Evolutionary conservation across 345 rosid species (phyloP).

Genomic region (Citrus sp.): DNA sequence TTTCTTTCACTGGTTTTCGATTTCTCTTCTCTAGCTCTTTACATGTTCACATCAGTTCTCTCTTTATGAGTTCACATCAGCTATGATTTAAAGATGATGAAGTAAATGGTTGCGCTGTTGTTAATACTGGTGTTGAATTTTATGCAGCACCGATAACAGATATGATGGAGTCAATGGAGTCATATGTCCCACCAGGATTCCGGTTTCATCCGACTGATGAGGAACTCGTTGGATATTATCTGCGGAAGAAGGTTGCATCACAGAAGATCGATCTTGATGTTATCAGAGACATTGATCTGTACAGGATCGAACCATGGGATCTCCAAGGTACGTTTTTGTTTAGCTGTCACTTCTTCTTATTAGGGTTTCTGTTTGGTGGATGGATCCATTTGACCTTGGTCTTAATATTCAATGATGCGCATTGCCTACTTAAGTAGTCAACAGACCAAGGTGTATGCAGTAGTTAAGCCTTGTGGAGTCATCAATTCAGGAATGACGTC

Average conservation of each 20-base stretch:
- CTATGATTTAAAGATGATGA: conserved; percentile 34
- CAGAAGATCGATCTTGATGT: conserved; percentile 98
- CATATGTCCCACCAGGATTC: conserved; percentile 96
- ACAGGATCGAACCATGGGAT: conserved; percentile 99
- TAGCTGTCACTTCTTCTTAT: background rate
- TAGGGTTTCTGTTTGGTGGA: background rate
- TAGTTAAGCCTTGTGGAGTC: too few relatives aligned
- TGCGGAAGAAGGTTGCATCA: conserved; percentile 90
- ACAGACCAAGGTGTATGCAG: background rate
- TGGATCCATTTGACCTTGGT: background rate
- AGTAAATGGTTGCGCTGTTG: conserved; percentile 11
- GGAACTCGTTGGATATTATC: conserved; percentile 95
- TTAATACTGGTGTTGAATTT: conserved; percentile 38
- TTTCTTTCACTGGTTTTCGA: background rate
- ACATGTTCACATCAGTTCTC: background rate
- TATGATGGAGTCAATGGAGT: conserved; percentile 81
- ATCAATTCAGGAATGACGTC: too few relatives aligned
- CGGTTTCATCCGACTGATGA: conserved; percentile 97
- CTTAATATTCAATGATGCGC: background rate
- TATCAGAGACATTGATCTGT: conserved; percentile 92
- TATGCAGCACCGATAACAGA: conserved; percentile 31
- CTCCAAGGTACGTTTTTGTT: conserved; percentile 59
- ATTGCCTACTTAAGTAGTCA: background rate
- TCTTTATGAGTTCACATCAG: conserved; percentile 13
- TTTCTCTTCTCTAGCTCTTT: conserved; percentile 6